A percentile compares a stretch with the other conserved stretches of the same genome.
phyloP scores from a whole-genome alignment of 2,329 filamentous ascomycete species.

The Clonostachys byssicola region DNA sequence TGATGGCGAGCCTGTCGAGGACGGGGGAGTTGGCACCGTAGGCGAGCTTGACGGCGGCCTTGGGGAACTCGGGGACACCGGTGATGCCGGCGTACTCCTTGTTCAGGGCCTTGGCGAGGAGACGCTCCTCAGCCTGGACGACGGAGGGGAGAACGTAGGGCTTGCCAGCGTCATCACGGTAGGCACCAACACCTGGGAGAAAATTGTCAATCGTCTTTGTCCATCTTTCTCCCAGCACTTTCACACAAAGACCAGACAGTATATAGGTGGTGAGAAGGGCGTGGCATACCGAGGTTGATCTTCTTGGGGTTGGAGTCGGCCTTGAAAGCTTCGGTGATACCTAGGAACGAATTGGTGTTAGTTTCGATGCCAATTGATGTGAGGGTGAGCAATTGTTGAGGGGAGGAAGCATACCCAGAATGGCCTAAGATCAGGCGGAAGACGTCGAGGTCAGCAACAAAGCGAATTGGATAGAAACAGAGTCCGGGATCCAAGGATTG shows the following conservation, averaged over 20 bases:
- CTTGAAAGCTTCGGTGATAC: constrained; percentile 98
- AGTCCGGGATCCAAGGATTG: constrained; percentile 5
- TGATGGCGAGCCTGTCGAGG: constrained; percentile 80
- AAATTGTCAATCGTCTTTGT: background rate
- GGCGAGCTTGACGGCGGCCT: constrained; percentile 83
- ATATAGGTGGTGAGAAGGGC: background rate
- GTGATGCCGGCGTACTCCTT: constrained; percentile 99
- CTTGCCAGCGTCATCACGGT: constrained; percentile 97
- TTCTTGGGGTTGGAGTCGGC: constrained; percentile 90
- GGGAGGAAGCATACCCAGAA: constrained; percentile 57
- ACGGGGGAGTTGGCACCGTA: constrained; percentile 79
- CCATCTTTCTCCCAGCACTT: no score
- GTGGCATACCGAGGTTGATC: constrained; percentile 82
- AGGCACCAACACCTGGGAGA: constrained; percentile 79
- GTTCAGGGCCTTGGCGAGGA: constrained; percentile 74
- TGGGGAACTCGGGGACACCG: constrained; percentile 90
- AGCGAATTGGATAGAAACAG: constrained; percentile 13
- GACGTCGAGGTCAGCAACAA: background rate
- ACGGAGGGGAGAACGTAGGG: constrained; percentile 97
- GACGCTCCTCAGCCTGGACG: constrained; percentile 80
- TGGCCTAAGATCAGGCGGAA: constrained; percentile 50
- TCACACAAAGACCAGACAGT: background rate
- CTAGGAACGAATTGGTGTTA: constrained; percentile 27
- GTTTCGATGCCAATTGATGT: background rate
- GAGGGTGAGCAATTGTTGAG: constrained; percentile 3